These are phyloP conservation scores for Closterium sp. DNA, from an alignment of 139 green algal genomes.

Conservation along the genomic window DNA sequence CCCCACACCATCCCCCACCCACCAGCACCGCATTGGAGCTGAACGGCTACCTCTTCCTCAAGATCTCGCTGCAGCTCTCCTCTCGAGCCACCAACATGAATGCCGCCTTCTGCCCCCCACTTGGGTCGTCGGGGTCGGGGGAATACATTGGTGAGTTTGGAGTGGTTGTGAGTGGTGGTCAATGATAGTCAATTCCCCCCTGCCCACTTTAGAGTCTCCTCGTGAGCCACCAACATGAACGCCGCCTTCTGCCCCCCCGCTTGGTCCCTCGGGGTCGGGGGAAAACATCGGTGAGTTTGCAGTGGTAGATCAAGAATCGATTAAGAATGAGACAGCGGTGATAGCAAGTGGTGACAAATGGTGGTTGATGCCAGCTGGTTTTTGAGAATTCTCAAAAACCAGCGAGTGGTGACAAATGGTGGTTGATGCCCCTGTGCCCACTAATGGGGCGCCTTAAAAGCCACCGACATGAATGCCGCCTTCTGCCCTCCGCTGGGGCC, in stretches of 20 bases:
- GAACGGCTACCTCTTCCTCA: conserved; percentile 23
- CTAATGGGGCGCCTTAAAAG: neutral
- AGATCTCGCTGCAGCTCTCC: conserved; percentile 18
- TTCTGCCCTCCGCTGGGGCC: conserved; percentile 9
- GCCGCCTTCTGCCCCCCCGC: conserved; percentile 26
- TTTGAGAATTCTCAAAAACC: no score
- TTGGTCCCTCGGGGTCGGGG: neutral
- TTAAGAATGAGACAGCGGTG: no score
- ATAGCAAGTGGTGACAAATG: no score
- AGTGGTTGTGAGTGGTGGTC: neutral
- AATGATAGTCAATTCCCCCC: no score
- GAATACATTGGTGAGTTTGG: neutral
- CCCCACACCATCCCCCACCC: no score
- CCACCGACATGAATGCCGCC: conserved; percentile 19
- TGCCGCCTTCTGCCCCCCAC: conserved; percentile 28
- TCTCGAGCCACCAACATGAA: conserved; percentile 22
- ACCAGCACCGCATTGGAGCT: conserved; percentile 25
- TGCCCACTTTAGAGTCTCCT: neutral
- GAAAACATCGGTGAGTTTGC: neutral
- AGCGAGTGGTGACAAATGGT: no score
- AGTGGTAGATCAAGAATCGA: no score
- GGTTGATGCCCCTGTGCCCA: no score
- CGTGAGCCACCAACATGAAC: conserved; percentile 15
- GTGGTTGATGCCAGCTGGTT: no score
- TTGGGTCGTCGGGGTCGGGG: neutral